These are phyloP conservation scores for Chaetomidium leptoderma DNA, from an alignment of 495 filamentous ascomycete genomes.

Conservation along the genomic window DNA sequence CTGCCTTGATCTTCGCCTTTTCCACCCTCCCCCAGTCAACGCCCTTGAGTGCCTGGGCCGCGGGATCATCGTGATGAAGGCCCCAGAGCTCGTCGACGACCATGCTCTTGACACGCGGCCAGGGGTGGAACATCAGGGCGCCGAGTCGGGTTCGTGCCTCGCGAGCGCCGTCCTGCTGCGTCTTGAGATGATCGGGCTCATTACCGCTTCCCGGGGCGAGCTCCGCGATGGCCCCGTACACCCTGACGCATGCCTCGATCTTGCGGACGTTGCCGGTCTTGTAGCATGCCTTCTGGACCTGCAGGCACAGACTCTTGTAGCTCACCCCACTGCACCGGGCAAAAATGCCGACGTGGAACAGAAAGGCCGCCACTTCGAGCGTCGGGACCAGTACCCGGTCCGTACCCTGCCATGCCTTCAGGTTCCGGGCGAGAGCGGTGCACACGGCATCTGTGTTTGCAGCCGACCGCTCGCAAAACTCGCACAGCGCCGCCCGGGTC, in stretches of 20 bases:
- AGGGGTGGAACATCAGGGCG: conserved; percentile 45
- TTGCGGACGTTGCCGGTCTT: conserved; percentile 75
- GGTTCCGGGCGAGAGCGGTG: conserved; percentile 33
- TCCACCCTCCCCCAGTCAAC: conserved; percentile 43
- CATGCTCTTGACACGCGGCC: conserved; percentile 41
- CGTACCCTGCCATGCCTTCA: conserved; percentile 40
- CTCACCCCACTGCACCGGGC: conserved; percentile 23
- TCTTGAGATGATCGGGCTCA: conserved; percentile 20
- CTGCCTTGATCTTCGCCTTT: conserved; percentile 30
- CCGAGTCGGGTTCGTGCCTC: conserved; percentile 45
- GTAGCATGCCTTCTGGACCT: conserved; percentile 73
- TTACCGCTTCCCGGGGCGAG: conserved; percentile 12
- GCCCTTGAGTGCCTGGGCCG: conserved; percentile 30
- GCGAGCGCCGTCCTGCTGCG: conserved; percentile 28
- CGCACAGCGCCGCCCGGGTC: conserved; percentile 64
- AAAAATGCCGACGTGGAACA: conserved; percentile 58
- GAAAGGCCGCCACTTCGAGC: conserved; percentile 68
- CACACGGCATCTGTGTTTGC: conserved; percentile 33
- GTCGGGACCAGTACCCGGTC: conserved; percentile 72
- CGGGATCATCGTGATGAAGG: conserved; percentile 21
- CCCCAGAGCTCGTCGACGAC: conserved; percentile 49
- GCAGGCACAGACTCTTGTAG: conserved; percentile 56
- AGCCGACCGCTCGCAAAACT: conserved; percentile 39
- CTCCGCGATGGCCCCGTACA: conserved; percentile 63
- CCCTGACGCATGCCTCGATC: conserved; percentile 68